Percentiles rank a stretch among this genome's conserved stretches.
Conservation (phyloP, 345 rosid species). For the Lagerstroemia speciosa region DNA sequence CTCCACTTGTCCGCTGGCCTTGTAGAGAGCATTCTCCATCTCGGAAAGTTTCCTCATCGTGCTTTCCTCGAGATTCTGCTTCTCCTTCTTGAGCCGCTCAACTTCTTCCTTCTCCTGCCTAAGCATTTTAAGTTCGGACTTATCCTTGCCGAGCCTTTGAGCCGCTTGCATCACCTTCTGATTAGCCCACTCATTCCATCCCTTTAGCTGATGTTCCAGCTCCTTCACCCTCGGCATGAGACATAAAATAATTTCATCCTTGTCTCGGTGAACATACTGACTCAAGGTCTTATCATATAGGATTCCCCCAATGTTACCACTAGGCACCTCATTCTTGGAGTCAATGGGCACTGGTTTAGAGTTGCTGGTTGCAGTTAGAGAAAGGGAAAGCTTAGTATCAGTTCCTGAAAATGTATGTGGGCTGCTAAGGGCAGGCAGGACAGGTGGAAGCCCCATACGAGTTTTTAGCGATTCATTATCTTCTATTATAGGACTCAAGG, state of each 20-base stretch:
- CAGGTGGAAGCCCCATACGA: slow-evolving; percentile 16
- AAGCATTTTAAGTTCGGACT: slow-evolving; percentile 70
- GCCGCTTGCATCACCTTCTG: slow-evolving; percentile 97
- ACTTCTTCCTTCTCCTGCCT: slow-evolving; percentile 88
- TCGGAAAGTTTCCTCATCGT: slow-evolving; percentile 77
- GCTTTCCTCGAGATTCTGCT: slow-evolving; percentile 61
- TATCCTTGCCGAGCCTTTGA: slow-evolving; percentile 71
- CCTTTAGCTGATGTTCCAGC: slow-evolving; percentile 64
- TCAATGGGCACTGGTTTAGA: slow-evolving; percentile 24
- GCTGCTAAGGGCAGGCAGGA: slow-evolving; percentile 17
- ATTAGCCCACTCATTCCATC: slow-evolving; percentile 94
- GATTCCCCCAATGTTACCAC: slow-evolving; percentile 29
- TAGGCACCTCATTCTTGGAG: slow-evolving; percentile 24
- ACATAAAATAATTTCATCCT: slow-evolving; percentile 48
- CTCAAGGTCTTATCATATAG: slow-evolving; percentile 33
- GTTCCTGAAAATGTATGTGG: slow-evolving; percentile 28
- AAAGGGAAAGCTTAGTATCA: slow-evolving; percentile 59
- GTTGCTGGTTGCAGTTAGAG: slow-evolving; percentile 39
- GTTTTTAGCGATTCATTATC: slow-evolving; percentile 21
- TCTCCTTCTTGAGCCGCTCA: slow-evolving; percentile 77
- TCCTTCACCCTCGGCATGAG: slow-evolving; percentile 41
- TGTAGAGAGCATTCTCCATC: slow-evolving; percentile 73
- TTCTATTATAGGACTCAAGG: slow-evolving; percentile 22
- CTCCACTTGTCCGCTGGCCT: slow-evolving; percentile 73
- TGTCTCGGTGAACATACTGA: slow-evolving; percentile 38